Evolutionary conservation across 495 filamentous ascomycete species (phyloP).

Genomic region (Aspergillus egyptiacus): DNA sequence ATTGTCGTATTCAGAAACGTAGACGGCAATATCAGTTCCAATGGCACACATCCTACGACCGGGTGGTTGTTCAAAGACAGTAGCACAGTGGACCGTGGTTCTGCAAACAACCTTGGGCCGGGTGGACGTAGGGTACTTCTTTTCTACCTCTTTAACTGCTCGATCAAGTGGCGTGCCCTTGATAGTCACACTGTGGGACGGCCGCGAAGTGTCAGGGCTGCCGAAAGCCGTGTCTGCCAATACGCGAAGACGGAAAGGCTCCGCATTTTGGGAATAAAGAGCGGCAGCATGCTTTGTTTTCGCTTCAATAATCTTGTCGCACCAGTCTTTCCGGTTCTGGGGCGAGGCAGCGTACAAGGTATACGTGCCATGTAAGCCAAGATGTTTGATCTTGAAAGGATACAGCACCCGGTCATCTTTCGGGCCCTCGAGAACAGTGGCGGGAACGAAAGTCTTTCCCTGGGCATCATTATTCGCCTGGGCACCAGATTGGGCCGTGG

Average conservation of each 20-base stretch:
- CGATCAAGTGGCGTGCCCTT: constrained; percentile 87
- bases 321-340: constrained; percentile 79
- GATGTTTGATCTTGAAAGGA: constrained; percentile 93
- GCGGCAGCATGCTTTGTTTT: constrained; percentile 89
- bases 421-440: constrained; percentile 46
- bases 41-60: constrained; percentile 88
- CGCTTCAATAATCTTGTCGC: constrained; percentile 84
- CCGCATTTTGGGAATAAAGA: constrained; percentile 85
- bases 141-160: constrained; percentile 83
- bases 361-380: constrained; percentile 78
- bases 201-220: constrained; percentile 57
- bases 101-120: constrained; percentile 72
- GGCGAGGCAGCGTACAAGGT: constrained; percentile 76
- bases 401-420: constrained; percentile 80
- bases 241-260: constrained; percentile 88
- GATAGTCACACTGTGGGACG: constrained; percentile 57
- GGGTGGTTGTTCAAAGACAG: constrained; percentile 67
- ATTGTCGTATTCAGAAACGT: constrained; percentile 75
- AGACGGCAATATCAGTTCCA: constrained; percentile 92
- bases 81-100: constrained; percentile 86
- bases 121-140: constrained; percentile 54
- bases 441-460: constrained; percentile 41
- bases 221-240: constrained; percentile 89
- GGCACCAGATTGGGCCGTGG: constrained; percentile 46
- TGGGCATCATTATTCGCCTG: constrained; percentile 55